Base-by-base conservation (phyloP, 1,139 yeast species). In the Saccharomyces hybrid region DNA sequence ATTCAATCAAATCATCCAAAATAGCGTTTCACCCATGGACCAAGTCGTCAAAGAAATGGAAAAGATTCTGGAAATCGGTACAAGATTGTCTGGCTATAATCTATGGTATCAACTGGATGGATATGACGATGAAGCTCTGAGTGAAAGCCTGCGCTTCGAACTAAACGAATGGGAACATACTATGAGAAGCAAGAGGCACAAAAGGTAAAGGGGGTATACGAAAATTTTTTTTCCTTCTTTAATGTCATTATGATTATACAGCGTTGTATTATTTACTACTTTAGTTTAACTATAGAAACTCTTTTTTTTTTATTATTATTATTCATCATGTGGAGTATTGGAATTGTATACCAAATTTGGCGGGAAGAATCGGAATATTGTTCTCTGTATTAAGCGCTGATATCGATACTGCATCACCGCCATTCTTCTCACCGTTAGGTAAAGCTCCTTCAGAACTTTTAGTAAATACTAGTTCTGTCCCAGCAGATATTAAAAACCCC, bases 81-180 rank as follows among this genome's bases (percentile, higher is more conserved):
- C 75, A 0, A 76, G 93, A 54, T 72, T 83, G 5, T 74, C 84
- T 6, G 80, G 80, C 41, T 81, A 81, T 64, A 80, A 86, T 65
- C 75, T 88, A 41, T 90, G 97, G 97, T 88, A 84, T 63, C 89
- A 88, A 63, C 77, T 90, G 23, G 97, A 89, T 68, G 93, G 90
- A 4, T 79, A 81, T 52, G 83, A 86, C 57, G 93, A 86, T 64
- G 89, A 83, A 49, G 65, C 62, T 2, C 48, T 74, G 28, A 73
- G 76, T 0, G 78, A 75, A 55, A 60, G 62, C 16, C 57, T 73
- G 42, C 66, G 78, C 54, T 61, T 67, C 34, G 73, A 68, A 32
- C 57, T 73, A 25, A 67, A 67, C 49, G 70, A 72, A 20, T 68
- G 69, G 56, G 78, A 75, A 57, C 68, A 71, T 50, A 69, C 73